Conservation (phyloP, 2,329 filamentous ascomycete species). For the Cercospora zeae-maydis region DNA sequence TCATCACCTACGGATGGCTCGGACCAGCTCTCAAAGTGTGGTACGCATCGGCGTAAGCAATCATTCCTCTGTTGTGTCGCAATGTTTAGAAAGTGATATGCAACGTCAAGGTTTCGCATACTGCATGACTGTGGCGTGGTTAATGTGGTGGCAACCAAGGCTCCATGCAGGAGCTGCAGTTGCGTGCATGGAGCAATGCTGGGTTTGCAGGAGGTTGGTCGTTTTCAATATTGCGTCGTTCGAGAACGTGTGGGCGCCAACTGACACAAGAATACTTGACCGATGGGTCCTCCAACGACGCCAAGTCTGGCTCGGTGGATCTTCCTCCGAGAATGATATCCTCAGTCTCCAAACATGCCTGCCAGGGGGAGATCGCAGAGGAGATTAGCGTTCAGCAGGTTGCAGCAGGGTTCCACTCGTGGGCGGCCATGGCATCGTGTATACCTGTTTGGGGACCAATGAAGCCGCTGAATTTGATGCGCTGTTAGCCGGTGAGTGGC, state of each 20-base stretch:
- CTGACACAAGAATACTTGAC: not conserved
- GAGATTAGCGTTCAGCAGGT: not conserved
- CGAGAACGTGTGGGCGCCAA: slow-evolving; percentile 2
- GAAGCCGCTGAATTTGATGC: not conserved
- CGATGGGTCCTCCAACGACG: not conserved
- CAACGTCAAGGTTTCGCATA: not conserved
- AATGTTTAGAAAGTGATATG: not conserved
- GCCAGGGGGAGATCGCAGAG: not conserved
- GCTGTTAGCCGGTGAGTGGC: not conserved
- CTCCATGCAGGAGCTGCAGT: not conserved
- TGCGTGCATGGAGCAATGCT: not conserved
- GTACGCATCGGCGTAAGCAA: not conserved
- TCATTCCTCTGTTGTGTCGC: not conserved
- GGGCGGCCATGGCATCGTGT: not conserved
- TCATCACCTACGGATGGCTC: not conserved
- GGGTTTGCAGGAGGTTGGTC: not conserved
- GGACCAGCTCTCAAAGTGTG: not conserved
- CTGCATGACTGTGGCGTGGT: not conserved
- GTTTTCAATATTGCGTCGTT: not conserved
- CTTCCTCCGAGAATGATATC: not conserved
- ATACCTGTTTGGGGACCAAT: not conserved
- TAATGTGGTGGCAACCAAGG: not conserved
- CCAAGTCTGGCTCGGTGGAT: not conserved
- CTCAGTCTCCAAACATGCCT: slow-evolving; percentile 2
- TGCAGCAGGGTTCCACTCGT: not conserved